Evolutionary conservation across 1,284 basidiomycete species (phyloP), one percentile per base, ranked within the genome.

Genomic region (Microstroma glucosiphilum): DNA sequence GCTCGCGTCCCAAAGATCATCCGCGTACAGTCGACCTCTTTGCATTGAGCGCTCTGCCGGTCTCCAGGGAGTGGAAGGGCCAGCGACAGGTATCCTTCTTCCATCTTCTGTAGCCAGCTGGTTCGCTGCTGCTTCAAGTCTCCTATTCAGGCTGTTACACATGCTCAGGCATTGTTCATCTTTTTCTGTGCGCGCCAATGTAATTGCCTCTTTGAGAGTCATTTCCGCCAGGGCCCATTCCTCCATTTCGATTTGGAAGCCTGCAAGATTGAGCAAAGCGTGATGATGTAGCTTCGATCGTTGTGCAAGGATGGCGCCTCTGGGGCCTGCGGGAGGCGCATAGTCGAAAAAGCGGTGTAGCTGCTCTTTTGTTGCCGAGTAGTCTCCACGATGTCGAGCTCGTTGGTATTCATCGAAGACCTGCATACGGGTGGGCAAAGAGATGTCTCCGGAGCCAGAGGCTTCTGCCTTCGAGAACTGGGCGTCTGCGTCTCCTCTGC

Each of bases 221-320:
- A 15, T 19, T 6, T 26, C 25, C 25, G 51, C 51, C n/a, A 13
- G 2, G 2, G n/a, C 51, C 51, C 51, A 54, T 21, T 54, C 51
- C 13, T 54, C 17, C 51, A 21, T 23, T 25, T 54, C 51, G 21
- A 54, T 21, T 23, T 54, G 51, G 25, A 54, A 54, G 21, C 51
- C 51, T 21, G 51, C 51, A 13, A 54, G 51, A 13, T 54, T 54
- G 21, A 54, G 17, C 13, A 54, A 25, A 19, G 51, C 51, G 25
- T 54, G 51, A 25, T 54, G 51, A 25, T 54, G 51, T 26, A 54
- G 25, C 21, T 54, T 54, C 12, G 46, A n/a, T n/a, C 46, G 46
- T 9, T 37, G 30, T 37, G 30, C 30, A 37, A 37, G 30, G 30
- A 37, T 37, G 43, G 43, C 43, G 15, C 17, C 17, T n/a, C 43